Evolutionary conservation across 75 land plant genomes (phyloP), one percentile per base, ranked within the genome.

Genomic region (Picea glauca): DNA sequence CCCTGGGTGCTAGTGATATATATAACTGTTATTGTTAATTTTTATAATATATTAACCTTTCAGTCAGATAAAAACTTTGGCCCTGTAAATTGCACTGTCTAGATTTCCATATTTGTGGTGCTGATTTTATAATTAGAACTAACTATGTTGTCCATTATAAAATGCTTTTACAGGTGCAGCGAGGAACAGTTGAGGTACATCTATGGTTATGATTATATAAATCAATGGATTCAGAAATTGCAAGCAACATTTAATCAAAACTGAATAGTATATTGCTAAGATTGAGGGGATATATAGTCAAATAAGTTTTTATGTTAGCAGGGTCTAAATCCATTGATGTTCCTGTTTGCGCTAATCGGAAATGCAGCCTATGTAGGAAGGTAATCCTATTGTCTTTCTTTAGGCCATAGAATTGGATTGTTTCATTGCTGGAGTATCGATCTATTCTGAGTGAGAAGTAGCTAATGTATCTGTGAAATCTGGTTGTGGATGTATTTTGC

Each of bases 271-370:
- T 8, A 9, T 1, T 9, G 12, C 11, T 50, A 9, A 50, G 56
- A 50, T 50, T 50, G 56, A 9, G 11, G 54, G 13, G 12, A 50
- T 50, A 50, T 50, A 50, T 50, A 50, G 2, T 50, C 54, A 6
- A 6, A 7, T 4, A 0, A 0, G 0, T 50, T 50, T 50, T 50
- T 9, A 46, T 50, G 56, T 50, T 50, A 9, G 1, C 81, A 95
- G 98, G 98, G 98, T 1, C 80, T 95, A 61, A 95, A 93, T 81
- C 96, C 98, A 62, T 78, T 95, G 60, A 95, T 95, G 98, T 95
- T 95, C 76, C 32, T 88, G 54, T 90, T 93, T 82, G 98, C 98
- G 2, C 82, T 95, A 0, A 57, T 87, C 6, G 98, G 92, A 17
- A 95, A 95, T 83, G 82, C 83, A 58, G 87, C 98, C 46, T 95